Evolutionary conservation across 225 moss, liverwort and hornwort genomes (phyloP).

Genomic region (Sphagnum contortum): DNA sequence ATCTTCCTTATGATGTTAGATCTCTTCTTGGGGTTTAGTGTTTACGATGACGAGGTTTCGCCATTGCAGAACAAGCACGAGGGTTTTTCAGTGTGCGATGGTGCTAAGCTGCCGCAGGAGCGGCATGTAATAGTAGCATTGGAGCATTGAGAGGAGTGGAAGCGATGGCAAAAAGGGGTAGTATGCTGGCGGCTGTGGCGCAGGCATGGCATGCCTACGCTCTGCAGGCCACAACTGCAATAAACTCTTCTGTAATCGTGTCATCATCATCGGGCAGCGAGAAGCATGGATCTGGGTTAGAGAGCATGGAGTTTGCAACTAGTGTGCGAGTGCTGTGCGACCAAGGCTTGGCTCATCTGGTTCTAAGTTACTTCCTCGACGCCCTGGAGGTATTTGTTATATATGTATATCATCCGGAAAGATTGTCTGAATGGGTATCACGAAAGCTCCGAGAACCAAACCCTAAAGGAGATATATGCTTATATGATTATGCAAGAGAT

Average conservation of each 20-base stretch:
- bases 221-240: slow-evolving; percentile 18
- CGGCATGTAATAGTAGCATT: too few relatives aligned
- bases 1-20: too few relatives aligned
- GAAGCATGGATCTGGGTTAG: slow-evolving; percentile 13
- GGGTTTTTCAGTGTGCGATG: too few relatives aligned
- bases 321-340: slow-evolving; percentile 61
- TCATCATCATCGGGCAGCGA: not conserved
- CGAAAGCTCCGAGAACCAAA: too few relatives aligned
- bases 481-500: too few relatives aligned
- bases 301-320: slow-evolving; percentile 51
- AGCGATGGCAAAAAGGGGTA: slow-evolving; percentile 27
- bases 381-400: slow-evolving; percentile 59
- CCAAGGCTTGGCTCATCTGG: slow-evolving; percentile 77
- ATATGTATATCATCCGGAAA: too few relatives aligned
- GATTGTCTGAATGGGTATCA: not conserved
- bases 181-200: slow-evolving; percentile 29
- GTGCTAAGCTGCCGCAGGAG: too few relatives aligned
- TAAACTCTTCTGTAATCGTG: not conserved
- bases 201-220: slow-evolving; percentile 51
- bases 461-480: too few relatives aligned
- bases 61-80: too few relatives aligned
- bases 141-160: too few relatives aligned
- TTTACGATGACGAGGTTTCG: too few relatives aligned
- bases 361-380: slow-evolving; percentile 79
- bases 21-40: too few relatives aligned